A percentile compares a stretch with the other conserved stretches of the same genome.
Evolutionary conservation across 108 stramenopile genomes (phyloP).

Genomic region (Aurantiochytrium sp.): DNA sequence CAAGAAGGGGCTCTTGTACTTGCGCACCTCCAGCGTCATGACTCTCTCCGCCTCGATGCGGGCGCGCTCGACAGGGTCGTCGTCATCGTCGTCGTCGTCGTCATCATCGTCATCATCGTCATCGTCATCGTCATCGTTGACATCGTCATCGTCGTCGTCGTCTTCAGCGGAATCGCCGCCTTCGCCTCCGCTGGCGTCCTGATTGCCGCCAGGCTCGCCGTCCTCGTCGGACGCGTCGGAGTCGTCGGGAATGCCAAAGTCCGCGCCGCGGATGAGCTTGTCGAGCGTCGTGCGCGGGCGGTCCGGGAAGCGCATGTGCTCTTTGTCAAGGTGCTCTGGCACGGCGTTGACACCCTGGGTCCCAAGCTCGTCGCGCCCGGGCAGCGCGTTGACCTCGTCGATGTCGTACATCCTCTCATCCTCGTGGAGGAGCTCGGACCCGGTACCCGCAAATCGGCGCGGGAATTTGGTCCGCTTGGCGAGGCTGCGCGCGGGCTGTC

Average conservation of each 20-base stretch:
- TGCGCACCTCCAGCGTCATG: neutral
- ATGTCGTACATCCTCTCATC: neutral
- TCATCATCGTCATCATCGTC: slow-evolving; percentile 9
- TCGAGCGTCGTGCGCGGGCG: neutral
- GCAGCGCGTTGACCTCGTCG: neutral
- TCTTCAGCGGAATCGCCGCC: neutral
- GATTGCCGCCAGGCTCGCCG: neutral
- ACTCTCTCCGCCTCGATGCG: slow-evolving; percentile 11
- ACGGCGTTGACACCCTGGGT: neutral
- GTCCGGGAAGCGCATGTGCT: neutral
- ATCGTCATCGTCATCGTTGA: neutral
- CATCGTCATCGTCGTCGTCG: neutral
- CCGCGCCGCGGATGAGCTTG: slow-evolving; percentile 6
- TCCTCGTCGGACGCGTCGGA: neutral
- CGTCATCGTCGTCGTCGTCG: neutral
- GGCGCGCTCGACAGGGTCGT: neutral
- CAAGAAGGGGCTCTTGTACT: slow-evolving; percentile 26
- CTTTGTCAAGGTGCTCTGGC: neutral
- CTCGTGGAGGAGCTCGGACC: neutral
- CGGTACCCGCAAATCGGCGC: neutral
- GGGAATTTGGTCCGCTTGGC: slow-evolving; percentile 14
- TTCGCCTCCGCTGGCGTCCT: neutral
- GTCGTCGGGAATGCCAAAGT: slow-evolving; percentile 24
- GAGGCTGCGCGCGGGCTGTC: neutral
- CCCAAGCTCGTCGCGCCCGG: neutral